Evolutionary conservation across 768 basidiomycete genomes (phyloP).

Genomic region (Termitomyces eurrhizus): DNA sequence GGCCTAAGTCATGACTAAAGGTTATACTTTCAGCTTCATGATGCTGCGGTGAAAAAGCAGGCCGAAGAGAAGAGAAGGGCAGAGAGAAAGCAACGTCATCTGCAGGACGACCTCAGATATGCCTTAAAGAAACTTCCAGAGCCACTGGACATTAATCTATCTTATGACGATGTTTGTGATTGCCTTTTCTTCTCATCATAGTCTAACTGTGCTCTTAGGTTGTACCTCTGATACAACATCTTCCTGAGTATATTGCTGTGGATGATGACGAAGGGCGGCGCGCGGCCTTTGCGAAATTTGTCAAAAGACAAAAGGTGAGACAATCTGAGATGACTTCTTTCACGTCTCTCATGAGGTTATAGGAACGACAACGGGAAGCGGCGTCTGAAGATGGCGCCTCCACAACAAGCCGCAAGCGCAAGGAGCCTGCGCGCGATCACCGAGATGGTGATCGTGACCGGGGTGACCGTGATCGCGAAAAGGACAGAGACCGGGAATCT

Average conservation of each 20-base stretch:
- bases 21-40: constrained; percentile 53
- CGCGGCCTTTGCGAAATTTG: constrained; percentile 81
- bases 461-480: constrained; percentile 36
- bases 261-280: constrained; percentile 84
- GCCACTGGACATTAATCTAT: constrained; percentile 65
- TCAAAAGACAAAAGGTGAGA: constrained; percentile 84
- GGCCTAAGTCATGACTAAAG: constrained; percentile 1
- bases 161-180: constrained; percentile 75
- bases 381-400: constrained; percentile 86
- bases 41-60: constrained; percentile 65
- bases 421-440: constrained; percentile 61
- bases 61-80: constrained; percentile 84
- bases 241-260: constrained; percentile 83
- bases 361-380: constrained; percentile 75
- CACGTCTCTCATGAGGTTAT: not conserved
- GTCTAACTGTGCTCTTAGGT: constrained; percentile 36
- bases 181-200: not conserved
- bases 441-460: constrained; percentile 45
- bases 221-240: constrained; percentile 71
- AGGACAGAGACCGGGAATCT: constrained; percentile 29
- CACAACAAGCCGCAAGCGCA: constrained; percentile 74
- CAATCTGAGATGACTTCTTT: not conserved
- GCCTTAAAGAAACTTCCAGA: constrained; percentile 89
- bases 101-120: constrained; percentile 95
- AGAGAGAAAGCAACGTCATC: constrained; percentile 80